Percentiles rank a stretch among this genome's conserved stretches.
Evolutionary conservation across 805 yeast genomes (phyloP).

Genomic region (Myxozyma neotropica): DNA sequence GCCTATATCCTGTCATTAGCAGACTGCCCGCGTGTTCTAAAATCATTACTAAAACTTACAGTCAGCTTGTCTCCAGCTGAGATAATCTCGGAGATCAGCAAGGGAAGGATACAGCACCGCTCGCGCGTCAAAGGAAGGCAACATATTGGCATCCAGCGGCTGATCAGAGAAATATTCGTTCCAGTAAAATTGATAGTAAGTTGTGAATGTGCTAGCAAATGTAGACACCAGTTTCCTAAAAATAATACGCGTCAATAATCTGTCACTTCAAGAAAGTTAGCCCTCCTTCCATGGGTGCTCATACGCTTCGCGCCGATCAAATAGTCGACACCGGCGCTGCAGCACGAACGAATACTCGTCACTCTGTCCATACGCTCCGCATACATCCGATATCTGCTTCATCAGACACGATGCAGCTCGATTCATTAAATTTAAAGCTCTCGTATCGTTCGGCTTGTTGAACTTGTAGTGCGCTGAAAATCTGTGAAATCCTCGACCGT

Average conservation of each 20-base stretch:
- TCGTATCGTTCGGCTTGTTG: constrained; percentile 80
- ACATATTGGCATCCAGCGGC: constrained; percentile 52
- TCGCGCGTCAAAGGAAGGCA: constrained; percentile 91
- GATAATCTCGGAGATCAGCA: constrained; percentile 69
- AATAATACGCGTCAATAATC: background rate
- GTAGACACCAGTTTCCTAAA: constrained; percentile 73
- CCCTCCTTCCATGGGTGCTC: background rate
- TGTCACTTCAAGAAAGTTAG: background rate
- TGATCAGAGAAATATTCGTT: constrained; percentile 54
- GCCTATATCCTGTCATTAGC: constrained; percentile 39
- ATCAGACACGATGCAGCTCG: constrained; percentile 70
- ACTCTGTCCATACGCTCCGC: constrained; percentile 89
- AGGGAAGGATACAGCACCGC: constrained; percentile 81
- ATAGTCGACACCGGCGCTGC: constrained; percentile 62
- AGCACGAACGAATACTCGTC: constrained; percentile 91
- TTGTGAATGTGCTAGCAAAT: constrained; percentile 78
- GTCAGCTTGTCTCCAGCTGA: constrained; percentile 94
- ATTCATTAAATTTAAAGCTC: constrained; percentile 82
- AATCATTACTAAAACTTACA: constrained; percentile 41
- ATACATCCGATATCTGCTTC: constrained; percentile 66
- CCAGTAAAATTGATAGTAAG: constrained; percentile 76
- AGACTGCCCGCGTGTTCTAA: background rate
- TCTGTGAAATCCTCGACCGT: constrained; percentile 89
- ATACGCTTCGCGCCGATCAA: constrained; percentile 71
- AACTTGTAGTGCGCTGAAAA: constrained; percentile 74